These are phyloP conservation scores for Fusarium ambrosium DNA, from an alignment of 2,329 filamentous ascomycete genomes.

Conservation along the genomic window DNA sequence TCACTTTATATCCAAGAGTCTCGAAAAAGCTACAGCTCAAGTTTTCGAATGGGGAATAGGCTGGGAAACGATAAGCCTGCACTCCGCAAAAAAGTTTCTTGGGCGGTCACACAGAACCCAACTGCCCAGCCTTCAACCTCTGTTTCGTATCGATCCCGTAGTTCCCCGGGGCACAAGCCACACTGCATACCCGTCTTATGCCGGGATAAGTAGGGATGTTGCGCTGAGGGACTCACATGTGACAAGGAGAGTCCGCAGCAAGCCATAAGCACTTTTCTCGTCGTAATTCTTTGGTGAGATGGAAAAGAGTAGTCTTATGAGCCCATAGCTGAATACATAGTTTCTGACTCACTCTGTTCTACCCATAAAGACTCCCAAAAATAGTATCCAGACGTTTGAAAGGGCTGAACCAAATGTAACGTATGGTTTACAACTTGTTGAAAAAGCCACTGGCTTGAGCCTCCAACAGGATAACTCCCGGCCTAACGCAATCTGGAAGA, in stretches of 20 bases:
- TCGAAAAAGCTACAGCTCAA: background rate
- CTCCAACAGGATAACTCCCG: background rate
- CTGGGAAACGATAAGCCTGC: background rate
- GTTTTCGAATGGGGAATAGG: conserved; percentile 9
- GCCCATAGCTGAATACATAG: background rate
- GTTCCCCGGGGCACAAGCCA: conserved; percentile 3
- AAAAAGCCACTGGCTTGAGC: background rate
- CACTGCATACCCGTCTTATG: background rate
- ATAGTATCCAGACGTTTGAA: background rate
- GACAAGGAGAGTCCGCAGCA: background rate
- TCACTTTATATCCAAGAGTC: conserved; percentile 22
- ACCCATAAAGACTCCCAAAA: background rate
- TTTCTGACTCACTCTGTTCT: background rate
- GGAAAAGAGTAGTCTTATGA: background rate
- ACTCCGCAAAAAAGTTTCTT: conserved; percentile 3
- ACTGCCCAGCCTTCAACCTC: conserved; percentile 21
- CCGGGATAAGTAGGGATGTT: conserved; percentile 25
- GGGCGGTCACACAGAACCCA: conserved; percentile 12
- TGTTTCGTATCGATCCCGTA: conserved; percentile 6
- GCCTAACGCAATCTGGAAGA: conserved; percentile 28
- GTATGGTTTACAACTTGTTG: background rate
- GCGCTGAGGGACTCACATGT: background rate
- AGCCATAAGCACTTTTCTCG: background rate
- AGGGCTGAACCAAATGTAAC: background rate
- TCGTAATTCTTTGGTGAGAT: conserved; percentile 1